Conservation (phyloP, 805 yeast genomes). For the Ascoidea tarda region DNA sequence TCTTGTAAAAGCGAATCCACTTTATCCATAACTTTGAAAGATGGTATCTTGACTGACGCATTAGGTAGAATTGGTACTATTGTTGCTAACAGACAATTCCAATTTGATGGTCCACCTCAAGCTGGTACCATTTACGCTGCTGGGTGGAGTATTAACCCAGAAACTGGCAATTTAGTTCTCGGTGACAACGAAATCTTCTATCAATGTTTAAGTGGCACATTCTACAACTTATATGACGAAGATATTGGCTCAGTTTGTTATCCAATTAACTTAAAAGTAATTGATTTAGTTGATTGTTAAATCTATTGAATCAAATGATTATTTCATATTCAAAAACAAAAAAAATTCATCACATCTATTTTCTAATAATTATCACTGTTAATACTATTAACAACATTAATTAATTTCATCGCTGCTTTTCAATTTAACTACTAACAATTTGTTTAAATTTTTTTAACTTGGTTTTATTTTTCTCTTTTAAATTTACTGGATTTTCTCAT, state of each 20-base stretch:
- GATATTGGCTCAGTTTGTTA: constrained; percentile 38
- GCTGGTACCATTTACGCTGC: constrained; percentile 51
- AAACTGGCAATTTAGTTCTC: constrained; percentile 40
- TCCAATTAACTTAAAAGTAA: constrained; percentile 31
- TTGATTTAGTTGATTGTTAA: constrained; percentile 27
- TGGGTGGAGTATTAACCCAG: constrained; percentile 41
- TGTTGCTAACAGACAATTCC: constrained; percentile 65
- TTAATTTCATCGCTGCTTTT: too few relatives aligned
- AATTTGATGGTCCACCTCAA: constrained; percentile 69
- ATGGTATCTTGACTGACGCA: constrained; percentile 36
- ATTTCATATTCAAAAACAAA: too few relatives aligned
- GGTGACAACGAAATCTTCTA: constrained; percentile 43
- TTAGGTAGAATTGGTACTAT: constrained; percentile 55
- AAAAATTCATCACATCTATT: too few relatives aligned
- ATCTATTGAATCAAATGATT: too few relatives aligned
- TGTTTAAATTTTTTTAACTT: too few relatives aligned
- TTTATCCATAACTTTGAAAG: constrained; percentile 35
- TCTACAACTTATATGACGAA: constrained; percentile 54
- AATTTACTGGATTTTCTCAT: too few relatives aligned
- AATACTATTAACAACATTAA: too few relatives aligned
- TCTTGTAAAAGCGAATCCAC: constrained; percentile 29
- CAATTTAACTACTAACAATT: too few relatives aligned
- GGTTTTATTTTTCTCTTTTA: too few relatives aligned
- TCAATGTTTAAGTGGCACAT: constrained; percentile 52
- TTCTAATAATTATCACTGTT: too few relatives aligned